Percentiles rank a stretch among this genome's conserved stretches.
Evolutionary conservation across 768 basidiomycete species (phyloP).

Genomic region (Trametes sanguinea): DNA sequence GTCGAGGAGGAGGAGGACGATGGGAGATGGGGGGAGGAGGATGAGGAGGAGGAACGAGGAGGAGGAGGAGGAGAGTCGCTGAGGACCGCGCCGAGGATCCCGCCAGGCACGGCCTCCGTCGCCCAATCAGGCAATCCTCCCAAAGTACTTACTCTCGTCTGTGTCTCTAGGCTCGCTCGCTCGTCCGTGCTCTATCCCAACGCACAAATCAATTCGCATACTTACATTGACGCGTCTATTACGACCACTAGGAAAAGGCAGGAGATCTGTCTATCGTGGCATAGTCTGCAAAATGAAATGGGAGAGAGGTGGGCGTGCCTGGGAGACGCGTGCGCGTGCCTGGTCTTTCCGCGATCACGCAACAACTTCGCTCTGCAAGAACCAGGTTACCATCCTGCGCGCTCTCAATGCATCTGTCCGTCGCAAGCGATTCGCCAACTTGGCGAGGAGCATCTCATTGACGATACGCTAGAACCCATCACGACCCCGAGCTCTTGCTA

Average conservation of each 20-base stretch:
- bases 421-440: no score
- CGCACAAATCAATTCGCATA: no score
- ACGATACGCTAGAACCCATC: no score
- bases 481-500: no score
- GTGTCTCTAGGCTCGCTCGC: no score
- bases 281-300: neutral
- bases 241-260: neutral
- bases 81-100: neutral
- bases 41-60: neutral
- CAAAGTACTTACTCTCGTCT: no score
- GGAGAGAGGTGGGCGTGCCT: no score
- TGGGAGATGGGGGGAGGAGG: neutral
- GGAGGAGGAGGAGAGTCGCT: neutral
- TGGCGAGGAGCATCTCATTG: no score
- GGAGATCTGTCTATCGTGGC: neutral
- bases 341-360: neutral
- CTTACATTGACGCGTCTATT: neutral
- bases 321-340: neutral
- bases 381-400: no score
- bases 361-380: neutral
- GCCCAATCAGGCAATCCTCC: neutral
- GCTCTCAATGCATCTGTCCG: no score
- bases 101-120: neutral
- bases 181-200: no score
- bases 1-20: neutral